phyloP scores from a whole-genome alignment of 2,329 filamentous ascomycete genomes.

The Stagonosporopsis chrysanthemi region DNA sequence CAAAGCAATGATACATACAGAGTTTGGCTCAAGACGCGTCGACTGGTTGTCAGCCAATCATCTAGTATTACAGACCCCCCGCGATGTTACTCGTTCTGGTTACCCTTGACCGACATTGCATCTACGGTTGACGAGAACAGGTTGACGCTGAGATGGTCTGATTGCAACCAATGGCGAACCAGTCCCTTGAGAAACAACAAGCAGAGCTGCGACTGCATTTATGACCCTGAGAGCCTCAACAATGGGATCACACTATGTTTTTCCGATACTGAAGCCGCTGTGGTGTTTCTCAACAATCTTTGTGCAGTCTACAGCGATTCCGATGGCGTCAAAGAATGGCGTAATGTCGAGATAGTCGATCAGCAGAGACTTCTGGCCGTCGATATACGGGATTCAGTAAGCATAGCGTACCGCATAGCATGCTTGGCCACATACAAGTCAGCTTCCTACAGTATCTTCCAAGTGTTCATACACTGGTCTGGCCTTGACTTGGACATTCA shows the following conservation, averaged over 20 bases:
- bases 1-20: not conserved
- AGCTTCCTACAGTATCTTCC: not conserved
- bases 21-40: conserved; percentile 22
- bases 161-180: conserved; percentile 32
- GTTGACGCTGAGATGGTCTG: conserved; percentile 29
- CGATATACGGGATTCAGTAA: conserved; percentile 4
- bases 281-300: conserved; percentile 21
- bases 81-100: conserved; percentile 30
- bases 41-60: conserved; percentile 22
- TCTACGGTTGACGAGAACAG: conserved; percentile 5
- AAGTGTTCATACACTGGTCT: conserved; percentile 1
- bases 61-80: conserved; percentile 7
- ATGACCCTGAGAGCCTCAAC: conserved; percentile 24
- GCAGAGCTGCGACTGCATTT: conserved; percentile 28
- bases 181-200: conserved; percentile 22
- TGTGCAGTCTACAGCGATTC: conserved; percentile 24
- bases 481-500: not conserved
- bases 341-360: conserved; percentile 17
- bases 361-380: conserved; percentile 17
- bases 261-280: conserved; percentile 10
- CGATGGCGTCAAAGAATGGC: conserved; percentile 10
- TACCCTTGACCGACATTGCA: conserved; percentile 28
- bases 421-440: not conserved
- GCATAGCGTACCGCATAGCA: conserved; percentile 9
- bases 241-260: conserved; percentile 25